These are phyloP conservation scores for Polychytrium aggregatum DNA, from an alignment of 192 early-diverging fungal genomes.

Conservation along the genomic window DNA sequence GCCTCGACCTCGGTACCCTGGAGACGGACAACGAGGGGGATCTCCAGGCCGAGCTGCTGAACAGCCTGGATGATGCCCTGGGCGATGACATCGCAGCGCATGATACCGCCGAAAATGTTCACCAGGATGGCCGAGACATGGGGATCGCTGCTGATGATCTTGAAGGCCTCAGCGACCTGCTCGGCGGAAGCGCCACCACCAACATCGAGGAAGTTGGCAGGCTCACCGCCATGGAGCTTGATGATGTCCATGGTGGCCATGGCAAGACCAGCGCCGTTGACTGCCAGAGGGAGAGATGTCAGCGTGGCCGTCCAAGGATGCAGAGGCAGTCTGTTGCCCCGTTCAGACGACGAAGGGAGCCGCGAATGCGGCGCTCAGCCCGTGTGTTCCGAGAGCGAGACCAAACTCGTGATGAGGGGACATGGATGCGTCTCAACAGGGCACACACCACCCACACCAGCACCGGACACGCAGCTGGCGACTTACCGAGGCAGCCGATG, in stretches of 20 bases:
- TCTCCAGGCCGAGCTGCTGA: slow-evolving; percentile 75
- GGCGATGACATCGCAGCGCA: slow-evolving; percentile 98
- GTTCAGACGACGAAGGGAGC: too few relatives aligned
- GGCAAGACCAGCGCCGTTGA: slow-evolving; percentile 97
- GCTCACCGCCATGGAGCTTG: slow-evolving; percentile 95
- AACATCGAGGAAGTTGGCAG: slow-evolving; percentile 99
- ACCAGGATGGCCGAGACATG: slow-evolving; percentile 90
- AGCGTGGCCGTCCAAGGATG: too few relatives aligned
- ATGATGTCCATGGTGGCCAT: slow-evolving; percentile 99
- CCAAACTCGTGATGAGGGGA: neutral
- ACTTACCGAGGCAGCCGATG: slow-evolving; percentile 85
- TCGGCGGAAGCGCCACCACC: slow-evolving; percentile 91
- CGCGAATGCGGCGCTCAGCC: too few relatives aligned
- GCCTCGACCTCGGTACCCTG: slow-evolving; percentile 82
- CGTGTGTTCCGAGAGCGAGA: too few relatives aligned
- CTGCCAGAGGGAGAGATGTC: slow-evolving; percentile 1
- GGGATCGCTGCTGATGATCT: slow-evolving; percentile 97
- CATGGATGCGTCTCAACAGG: too few relatives aligned
- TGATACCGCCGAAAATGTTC: slow-evolving; percentile 99
- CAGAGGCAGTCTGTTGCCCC: too few relatives aligned
- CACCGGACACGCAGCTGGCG: neutral
- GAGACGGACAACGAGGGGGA: slow-evolving; percentile 94
- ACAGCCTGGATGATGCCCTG: slow-evolving; percentile 96
- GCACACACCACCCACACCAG: neutral
- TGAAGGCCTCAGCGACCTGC: slow-evolving; percentile 97